phyloP scores from a whole-genome alignment of 75 land plant species.

The Pinus tabuliformis region DNA sequence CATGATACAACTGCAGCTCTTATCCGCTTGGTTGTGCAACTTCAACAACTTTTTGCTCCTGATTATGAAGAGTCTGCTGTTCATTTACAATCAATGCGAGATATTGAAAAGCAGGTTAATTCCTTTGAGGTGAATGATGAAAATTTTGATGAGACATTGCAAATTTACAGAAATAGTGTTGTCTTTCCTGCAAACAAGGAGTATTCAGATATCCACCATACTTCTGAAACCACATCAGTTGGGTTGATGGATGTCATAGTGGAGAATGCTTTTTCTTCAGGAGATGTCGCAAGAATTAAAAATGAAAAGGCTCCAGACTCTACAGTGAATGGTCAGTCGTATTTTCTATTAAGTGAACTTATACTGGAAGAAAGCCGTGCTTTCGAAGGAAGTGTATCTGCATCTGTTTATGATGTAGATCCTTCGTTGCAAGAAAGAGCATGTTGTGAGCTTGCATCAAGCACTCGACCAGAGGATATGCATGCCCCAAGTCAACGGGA shows the following conservation, averaged over 20 bases:
- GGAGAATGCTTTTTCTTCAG: conserved; percentile 59
- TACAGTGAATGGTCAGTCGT: neutral
- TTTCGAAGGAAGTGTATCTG: too few species aligned
- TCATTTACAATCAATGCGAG: conserved; percentile 54
- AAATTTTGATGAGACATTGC: conserved; percentile 2
- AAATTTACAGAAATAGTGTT: neutral
- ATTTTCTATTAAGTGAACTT: too few species aligned
- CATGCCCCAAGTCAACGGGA: neutral
- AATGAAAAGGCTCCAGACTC: conserved; percentile 8
- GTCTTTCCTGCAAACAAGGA: conserved; percentile 4
- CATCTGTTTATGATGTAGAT: too few species aligned
- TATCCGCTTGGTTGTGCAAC: conserved; percentile 58
- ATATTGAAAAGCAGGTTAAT: conserved; percentile 21
- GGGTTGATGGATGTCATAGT: conserved; percentile 68
- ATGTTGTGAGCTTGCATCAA: neutral
- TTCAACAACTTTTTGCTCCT: conserved; percentile 90
- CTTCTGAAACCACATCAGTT: conserved; percentile 4
- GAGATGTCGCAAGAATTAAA: neutral
- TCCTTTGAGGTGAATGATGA: conserved; percentile 10
- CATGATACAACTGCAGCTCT: conserved; percentile 83
- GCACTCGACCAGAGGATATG: neutral
- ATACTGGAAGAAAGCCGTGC: too few species aligned
- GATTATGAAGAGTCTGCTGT: conserved; percentile 59
- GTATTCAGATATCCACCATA: neutral
- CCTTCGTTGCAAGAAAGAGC: neutral